These are phyloP conservation scores for Lecanicillium sp. DNA, from an alignment of 2,329 filamentous ascomycete genomes.

Conservation along the genomic window DNA sequence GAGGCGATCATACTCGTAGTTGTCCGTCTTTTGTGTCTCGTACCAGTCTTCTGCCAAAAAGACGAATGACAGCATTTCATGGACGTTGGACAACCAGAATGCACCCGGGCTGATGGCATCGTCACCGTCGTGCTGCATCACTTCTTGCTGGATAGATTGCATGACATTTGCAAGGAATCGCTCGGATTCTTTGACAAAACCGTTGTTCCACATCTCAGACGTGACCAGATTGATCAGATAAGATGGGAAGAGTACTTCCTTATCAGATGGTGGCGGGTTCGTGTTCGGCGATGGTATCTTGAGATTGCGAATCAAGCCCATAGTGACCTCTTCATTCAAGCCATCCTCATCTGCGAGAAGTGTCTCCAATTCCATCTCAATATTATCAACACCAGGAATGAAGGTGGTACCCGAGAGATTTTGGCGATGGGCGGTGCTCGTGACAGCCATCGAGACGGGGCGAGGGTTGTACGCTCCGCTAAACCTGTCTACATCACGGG, in stretches of 20 bases:
- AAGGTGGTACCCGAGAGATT: slow-evolving; percentile 71
- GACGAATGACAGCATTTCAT: slow-evolving; percentile 99
- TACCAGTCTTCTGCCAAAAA: slow-evolving; percentile 99
- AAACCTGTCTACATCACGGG: slow-evolving; percentile 80
- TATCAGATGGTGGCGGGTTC: slow-evolving; percentile 87
- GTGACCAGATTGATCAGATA: slow-evolving; percentile 99
- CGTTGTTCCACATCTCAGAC: slow-evolving; percentile 99
- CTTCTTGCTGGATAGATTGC: slow-evolving; percentile 98
- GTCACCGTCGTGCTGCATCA: slow-evolving; percentile 97
- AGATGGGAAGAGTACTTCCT: slow-evolving; percentile 96
- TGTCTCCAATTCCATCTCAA: slow-evolving; percentile 91
- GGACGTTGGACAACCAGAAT: slow-evolving; percentile 98
- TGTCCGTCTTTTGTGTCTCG: slow-evolving; percentile 97
- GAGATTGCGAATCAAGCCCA: slow-evolving; percentile 91
- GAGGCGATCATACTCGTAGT: slow-evolving; percentile 96
- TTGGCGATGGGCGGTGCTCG: slow-evolving; percentile 60
- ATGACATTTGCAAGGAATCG: slow-evolving; percentile 98
- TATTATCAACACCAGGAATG: slow-evolving; percentile 75
- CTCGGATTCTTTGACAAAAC: slow-evolving; percentile 98
- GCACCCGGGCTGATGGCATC: slow-evolving; percentile 95
- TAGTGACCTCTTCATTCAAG: slow-evolving; percentile 92
- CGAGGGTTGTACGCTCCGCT: slow-evolving; percentile 89
- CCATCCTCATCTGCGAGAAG: slow-evolving; percentile 92
- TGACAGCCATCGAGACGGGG: slow-evolving; percentile 91
- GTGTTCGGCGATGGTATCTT: slow-evolving; percentile 89